phyloP scores from a whole-genome alignment of 1,284 basidiomycete species.

The Ustilago lituana region DNA sequence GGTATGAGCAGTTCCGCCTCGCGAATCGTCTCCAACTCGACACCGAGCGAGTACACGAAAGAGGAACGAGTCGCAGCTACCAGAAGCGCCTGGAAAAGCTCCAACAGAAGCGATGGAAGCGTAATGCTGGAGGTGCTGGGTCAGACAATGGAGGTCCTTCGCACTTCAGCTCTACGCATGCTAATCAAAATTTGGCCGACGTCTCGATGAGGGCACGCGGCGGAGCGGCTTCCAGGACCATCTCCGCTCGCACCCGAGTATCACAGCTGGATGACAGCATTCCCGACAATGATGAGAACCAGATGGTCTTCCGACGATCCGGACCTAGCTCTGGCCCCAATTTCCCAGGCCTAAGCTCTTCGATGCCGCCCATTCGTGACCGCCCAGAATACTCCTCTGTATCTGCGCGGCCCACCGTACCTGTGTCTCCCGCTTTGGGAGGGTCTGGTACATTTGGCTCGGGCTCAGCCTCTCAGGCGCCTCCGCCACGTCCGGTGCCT shows the following conservation, averaged over 20 bases:
- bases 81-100: constrained; percentile 21
- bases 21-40: constrained; percentile 14
- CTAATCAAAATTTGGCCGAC: constrained; percentile 22
- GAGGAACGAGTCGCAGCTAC: constrained; percentile 23
- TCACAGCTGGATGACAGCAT: constrained; percentile 40
- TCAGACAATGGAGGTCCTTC: constrained; percentile 15
- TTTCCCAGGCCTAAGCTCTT: constrained; percentile 11
- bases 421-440: not conserved
- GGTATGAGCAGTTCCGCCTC: constrained; percentile 14
- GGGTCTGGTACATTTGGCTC: constrained; percentile 1
- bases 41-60: constrained; percentile 18
- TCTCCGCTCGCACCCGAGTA: constrained; percentile 23
- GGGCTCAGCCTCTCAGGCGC: not conserved
- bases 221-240: constrained; percentile 8
- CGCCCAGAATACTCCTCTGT: not conserved
- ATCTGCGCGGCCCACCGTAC: not conserved
- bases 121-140: constrained; percentile 1
- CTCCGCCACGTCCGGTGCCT: constrained; percentile 8
- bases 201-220: constrained; percentile 32
- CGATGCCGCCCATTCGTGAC: constrained; percentile 12
- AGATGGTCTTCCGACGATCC: constrained; percentile 31
- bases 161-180: constrained; percentile 3
- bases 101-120: constrained; percentile 16
- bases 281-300: constrained; percentile 21
- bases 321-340: constrained; percentile 13